Base-by-base conservation (phyloP, 805 yeast species). In the Wickerhamiella spandovensis region DNA sequence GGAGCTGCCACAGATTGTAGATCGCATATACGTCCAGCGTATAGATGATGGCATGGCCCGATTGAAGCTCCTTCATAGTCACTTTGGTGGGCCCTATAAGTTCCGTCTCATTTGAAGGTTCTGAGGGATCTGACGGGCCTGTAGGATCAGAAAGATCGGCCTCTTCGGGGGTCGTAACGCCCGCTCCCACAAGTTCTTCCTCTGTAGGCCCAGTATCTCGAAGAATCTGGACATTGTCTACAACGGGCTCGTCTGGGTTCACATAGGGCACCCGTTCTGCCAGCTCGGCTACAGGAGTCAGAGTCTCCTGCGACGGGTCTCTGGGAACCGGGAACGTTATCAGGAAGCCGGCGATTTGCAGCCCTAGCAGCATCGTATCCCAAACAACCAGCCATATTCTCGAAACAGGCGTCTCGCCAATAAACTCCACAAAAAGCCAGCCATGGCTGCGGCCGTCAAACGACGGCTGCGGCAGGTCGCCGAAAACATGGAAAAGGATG, bases 371-470 rank as follows among this genome's bases (percentile, higher is more conserved):
- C 22, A 32, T 12, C n/a, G 28, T 5, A 35, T 51, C 54, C 38
- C 48, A 35, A 5, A 21, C 22, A 2, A 48, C 38, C 15, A 51
- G 49, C 41, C 45, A 32, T n/a, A 30, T 15, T 8, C 48, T 28
- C 3, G 24, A 21, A 2, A 48, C 44, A 7, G 54, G 50, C 17
- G 23, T 24, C 24, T 42, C 51, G 25, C 54, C 54, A 5, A 51
- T 47, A 43, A 51, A 51, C 23, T 50, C 48, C 6, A 51, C 46
- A 20, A 49, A 22, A 7, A 51, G 22, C 12, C 42, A n/a, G 39
- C 54, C 54, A 20, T 51, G 54, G 10, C 46, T 38, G 18, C 46
- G 46, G 25, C 52, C 54, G 37, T 51, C 54, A 5, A 39, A 44
- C 1, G 43, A 42, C 3, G 46, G n/a, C 3, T 9, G 10, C 22